phyloP scores from a whole-genome alignment of 257 asterid genomes.

The Lantana camara region DNA sequence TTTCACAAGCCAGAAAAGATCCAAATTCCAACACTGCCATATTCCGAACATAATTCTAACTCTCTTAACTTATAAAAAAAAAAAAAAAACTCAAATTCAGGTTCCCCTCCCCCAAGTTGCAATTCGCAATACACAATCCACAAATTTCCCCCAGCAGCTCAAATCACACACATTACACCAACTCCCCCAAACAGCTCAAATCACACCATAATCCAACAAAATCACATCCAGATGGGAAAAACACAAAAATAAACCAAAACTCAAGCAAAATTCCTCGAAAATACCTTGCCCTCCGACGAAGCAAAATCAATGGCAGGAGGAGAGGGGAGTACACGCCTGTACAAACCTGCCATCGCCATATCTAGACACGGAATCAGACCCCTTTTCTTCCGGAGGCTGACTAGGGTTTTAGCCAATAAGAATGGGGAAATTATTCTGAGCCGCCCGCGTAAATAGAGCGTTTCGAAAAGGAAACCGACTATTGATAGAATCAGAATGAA shows the following conservation, averaged over 20 bases:
- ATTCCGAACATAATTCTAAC: neutral
- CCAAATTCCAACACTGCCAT: neutral
- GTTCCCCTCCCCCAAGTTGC: neutral
- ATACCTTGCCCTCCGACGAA: slow-evolving; percentile 89
- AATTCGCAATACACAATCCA: neutral
- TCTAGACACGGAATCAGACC: neutral
- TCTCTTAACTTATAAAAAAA: neutral
- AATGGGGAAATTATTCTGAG: neutral
- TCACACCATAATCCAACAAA: neutral
- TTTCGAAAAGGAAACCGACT: slow-evolving; percentile 24
- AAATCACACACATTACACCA: slow-evolving; percentile 7
- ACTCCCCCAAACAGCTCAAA: neutral
- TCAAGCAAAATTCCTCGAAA: neutral
- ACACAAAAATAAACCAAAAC: neutral
- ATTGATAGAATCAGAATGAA: no score
- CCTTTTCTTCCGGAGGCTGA: neutral
- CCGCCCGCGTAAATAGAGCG: slow-evolving; percentile 28
- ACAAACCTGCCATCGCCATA: slow-evolving; percentile 84
- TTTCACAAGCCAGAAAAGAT: neutral
- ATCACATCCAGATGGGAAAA: neutral
- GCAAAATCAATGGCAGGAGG: slow-evolving; percentile 95
- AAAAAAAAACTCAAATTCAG: neutral
- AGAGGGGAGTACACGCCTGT: slow-evolving; percentile 85
- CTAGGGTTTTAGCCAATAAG: slow-evolving; percentile 21
- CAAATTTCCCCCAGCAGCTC: neutral